phyloP scores from a whole-genome alignment of 2,329 filamentous ascomycete species.

The Exophiala dermatitidis region DNA sequence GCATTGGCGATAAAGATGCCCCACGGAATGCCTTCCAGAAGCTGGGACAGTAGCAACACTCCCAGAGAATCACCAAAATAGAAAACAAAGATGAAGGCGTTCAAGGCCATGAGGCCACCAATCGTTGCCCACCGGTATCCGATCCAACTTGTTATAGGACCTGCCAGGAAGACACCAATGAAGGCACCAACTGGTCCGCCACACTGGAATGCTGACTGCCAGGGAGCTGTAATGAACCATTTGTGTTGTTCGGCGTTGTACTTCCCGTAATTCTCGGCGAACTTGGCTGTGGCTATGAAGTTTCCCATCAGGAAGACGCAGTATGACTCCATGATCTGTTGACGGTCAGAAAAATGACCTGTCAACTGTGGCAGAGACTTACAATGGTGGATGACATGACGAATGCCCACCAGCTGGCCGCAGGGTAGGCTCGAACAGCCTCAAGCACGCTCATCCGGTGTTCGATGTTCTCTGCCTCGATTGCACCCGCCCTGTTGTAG shows the following conservation, averaged over 20 bases:
- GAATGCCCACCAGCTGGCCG: slow-evolving; percentile 44
- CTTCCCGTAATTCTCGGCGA: slow-evolving; percentile 47
- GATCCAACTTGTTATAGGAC: slow-evolving; percentile 54
- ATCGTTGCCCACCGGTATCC: slow-evolving; percentile 57
- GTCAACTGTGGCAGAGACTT: too few species aligned
- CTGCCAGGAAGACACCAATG: slow-evolving; percentile 53
- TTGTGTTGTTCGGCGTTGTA: background rate
- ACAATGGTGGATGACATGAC: too few species aligned
- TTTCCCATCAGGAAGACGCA: slow-evolving; percentile 55
- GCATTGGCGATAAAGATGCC: slow-evolving; percentile 60
- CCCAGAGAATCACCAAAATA: slow-evolving; percentile 42
- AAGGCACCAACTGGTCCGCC: slow-evolving; percentile 48
- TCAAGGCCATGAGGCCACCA: slow-evolving; percentile 49
- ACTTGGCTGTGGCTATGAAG: slow-evolving; percentile 49
- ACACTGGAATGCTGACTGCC: background rate
- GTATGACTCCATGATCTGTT: slow-evolving; percentile 59
- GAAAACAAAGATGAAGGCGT: slow-evolving; percentile 53
- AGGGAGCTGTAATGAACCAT: background rate
- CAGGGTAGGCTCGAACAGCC: slow-evolving; percentile 47
- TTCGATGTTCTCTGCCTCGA: slow-evolving; percentile 4
- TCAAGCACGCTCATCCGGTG: slow-evolving; percentile 30
- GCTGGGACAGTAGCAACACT: slow-evolving; percentile 48
- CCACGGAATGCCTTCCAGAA: slow-evolving; percentile 58
- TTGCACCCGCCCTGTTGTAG: too few species aligned
- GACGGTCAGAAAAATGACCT: slow-evolving; percentile 43